Evolutionary conservation across 2,329 filamentous ascomycete genomes (phyloP).

Genomic region (Pyrenophora graminea): DNA sequence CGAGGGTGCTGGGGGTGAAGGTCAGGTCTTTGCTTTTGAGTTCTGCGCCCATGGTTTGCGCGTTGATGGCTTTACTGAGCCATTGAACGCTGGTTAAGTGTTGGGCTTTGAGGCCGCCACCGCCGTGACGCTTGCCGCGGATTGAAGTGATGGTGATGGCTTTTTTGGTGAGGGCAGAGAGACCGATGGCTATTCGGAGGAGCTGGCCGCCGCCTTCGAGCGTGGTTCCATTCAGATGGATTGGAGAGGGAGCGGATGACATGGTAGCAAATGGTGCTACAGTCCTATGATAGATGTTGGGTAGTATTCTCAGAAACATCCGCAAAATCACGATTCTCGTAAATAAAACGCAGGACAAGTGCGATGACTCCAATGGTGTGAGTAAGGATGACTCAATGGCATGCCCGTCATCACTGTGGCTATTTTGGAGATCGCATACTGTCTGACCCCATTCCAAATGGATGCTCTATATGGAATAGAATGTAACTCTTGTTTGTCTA

Average conservation of each 20-base stretch:
- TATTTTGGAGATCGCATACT: not conserved
- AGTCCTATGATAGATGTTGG: not conserved
- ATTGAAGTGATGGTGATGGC: slow-evolving; percentile 59
- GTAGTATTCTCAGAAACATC: not conserved
- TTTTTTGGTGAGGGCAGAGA: slow-evolving; percentile 58
- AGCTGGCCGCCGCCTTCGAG: slow-evolving; percentile 68
- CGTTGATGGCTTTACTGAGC: slow-evolving; percentile 56
- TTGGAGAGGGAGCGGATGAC: slow-evolving; percentile 12
- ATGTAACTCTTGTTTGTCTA: too few species aligned
- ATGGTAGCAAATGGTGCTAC: not conserved
- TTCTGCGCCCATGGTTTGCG: slow-evolving; percentile 47
- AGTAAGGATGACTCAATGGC: slow-evolving; percentile 10
- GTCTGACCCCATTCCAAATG: too few species aligned
- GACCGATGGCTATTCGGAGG: slow-evolving; percentile 59
- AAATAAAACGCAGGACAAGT: not conserved
- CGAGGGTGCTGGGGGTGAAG: slow-evolving; percentile 34
- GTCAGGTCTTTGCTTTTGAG: slow-evolving; percentile 50
- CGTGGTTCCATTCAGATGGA: slow-evolving; percentile 57
- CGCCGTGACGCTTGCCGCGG: slow-evolving; percentile 57
- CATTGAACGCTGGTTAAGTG: slow-evolving; percentile 61
- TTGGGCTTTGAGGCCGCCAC: slow-evolving; percentile 61
- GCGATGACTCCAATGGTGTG: not conserved
- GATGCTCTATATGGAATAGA: too few species aligned
- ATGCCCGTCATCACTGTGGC: not conserved
- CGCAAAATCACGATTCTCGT: not conserved